Evolutionary conservation across 495 filamentous ascomycete genomes (phyloP), one percentile per base, ranked within the genome.

Genomic region (Penicillium argentinense): DNA sequence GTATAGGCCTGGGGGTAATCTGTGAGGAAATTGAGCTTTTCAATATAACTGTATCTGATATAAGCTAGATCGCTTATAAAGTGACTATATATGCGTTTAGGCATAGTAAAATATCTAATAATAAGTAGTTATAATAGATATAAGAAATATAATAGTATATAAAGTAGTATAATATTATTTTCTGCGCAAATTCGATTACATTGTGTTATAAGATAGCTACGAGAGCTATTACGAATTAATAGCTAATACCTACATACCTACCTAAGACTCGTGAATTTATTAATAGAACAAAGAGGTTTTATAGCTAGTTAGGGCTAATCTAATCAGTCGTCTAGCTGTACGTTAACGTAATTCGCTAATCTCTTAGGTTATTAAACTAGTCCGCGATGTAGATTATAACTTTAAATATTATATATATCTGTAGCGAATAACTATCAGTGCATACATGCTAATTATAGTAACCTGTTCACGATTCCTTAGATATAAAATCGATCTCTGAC

Each of bases 251-350:
- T 42, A 29, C 28, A 42, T 49, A 30, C n/a, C n/a, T n/a, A n/a
- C n/a, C n/a, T n/a, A n/a, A n/a, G n/a, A n/a, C n/a, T n/a, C n/a
- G n/a, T n/a, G 24, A 28, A 41, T 36, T 29, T 54, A 41, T 42
- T 5, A 13, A 55, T 40, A 40, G 17, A 49, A 49, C 51, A 53
- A 30, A 45, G 36, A 50, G 28, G 25, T 51, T 24, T 32, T 46
- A 42, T 39, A 40, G 16, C 9, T 41, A 39, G 4, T 4, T 2
- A 33, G 33, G 23, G 11, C 23, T 42, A 42, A 42, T 49, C 18
- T 48, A 17, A 48, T 39, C 14, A 39, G 28, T 37, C 12, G 14
- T 48, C 21, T 22, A 39, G n/a, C 28, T 37, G 23, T 34, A 3
- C 11, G 25, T 5, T 5, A 26, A 5, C 25, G 5, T 26, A 26